These are phyloP conservation scores for Zopfochytrium polystomum DNA, from an alignment of 371 early-diverging fungal species.

Conservation along the genomic window DNA sequence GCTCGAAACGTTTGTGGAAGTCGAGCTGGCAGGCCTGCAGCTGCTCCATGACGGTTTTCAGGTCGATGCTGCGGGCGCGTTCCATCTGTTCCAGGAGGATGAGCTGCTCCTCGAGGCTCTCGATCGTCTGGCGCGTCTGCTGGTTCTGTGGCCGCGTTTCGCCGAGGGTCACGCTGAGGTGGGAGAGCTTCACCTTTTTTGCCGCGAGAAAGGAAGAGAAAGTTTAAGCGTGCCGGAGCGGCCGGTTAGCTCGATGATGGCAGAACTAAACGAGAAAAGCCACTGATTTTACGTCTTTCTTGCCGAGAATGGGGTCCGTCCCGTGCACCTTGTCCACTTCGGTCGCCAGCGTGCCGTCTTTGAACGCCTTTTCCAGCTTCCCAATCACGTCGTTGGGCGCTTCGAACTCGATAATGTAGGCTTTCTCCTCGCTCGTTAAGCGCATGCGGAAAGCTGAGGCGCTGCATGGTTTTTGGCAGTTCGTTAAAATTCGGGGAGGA, in stretches of 20 bases:
- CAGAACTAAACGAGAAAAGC: too few species aligned
- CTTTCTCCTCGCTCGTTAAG: conserved; percentile 47
- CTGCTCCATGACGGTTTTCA: conserved; percentile 45
- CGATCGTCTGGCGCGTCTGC: conserved; percentile 33
- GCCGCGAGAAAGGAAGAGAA: background rate
- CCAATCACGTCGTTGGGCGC: conserved; percentile 38
- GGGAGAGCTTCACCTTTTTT: conserved; percentile 39
- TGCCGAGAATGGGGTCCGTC: conserved; percentile 43
- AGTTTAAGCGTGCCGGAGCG: too few species aligned
- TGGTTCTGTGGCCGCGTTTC: conserved; percentile 40
- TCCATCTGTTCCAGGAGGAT: conserved; percentile 43
- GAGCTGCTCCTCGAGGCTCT: conserved; percentile 42
- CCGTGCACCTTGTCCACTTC: conserved; percentile 54
- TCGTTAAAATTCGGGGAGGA: too few species aligned
- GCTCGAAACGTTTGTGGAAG: conserved; percentile 41
- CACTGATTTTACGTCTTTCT: conserved; percentile 46
- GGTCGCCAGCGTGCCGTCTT: conserved; percentile 37
- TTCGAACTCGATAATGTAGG: conserved; percentile 39
- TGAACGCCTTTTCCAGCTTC: conserved; percentile 44
- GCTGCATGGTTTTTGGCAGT: too few species aligned
- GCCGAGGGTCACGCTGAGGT: conserved; percentile 37
- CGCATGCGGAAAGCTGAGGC: conserved; percentile 27
- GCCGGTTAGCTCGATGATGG: too few species aligned
- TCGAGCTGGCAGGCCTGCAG: conserved; percentile 43
- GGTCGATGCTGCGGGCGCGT: conserved; percentile 44